Evolutionary conservation across 305 asterid species (phyloP), one percentile per base, ranked within the genome.

Genomic region (Fraxinus angustifolia): DNA sequence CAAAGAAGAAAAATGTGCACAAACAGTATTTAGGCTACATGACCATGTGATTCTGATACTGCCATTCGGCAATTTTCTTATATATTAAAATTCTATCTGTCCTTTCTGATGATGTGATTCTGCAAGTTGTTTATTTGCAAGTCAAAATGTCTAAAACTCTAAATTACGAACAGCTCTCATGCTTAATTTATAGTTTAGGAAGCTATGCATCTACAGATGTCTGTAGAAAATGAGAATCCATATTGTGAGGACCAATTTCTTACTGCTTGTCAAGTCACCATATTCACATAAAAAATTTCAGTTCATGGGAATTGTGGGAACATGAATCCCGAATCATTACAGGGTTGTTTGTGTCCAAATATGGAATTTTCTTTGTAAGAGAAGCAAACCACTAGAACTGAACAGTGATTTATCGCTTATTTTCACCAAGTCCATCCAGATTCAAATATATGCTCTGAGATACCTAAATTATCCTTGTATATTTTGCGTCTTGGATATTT

Each of bases 401-500:
- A 23, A 23, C 26, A 26, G 19, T 67, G 73, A 68, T 68, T 68
- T 68, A 68, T 68, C 12, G 21, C 21, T 68, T 68, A 65, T 23
- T 68, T 35, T 62, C 56, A 33, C 70, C 34, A 21, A 16, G n/a
- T 72, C 71, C 21, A 8, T 19, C 73, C 4, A 30, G 71, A 76
- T 34, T 75, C 38, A 26, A 70, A 68, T 79, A 58, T 19, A 19
- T 56, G 67, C 19, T 17, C 67, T 56, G 67, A 60, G 3, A 12
- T 0, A 23, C 38, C 14, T 11, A 30, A 77, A 14, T 31, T 53
- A 11, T 77, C 50, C 19, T 76, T 45, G 23, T 50, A 23, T 12
- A 4, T 45, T 76, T 76, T 76, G 36, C 42, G n/a, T 75, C 38
- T 48, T 75, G 14, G 70, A 28, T 76, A n/a, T 17, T 76, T 76